These are phyloP conservation scores for Malbranchea cinnamomea DNA, from an alignment of 2,329 filamentous ascomycete species.

Conservation along the genomic window DNA sequence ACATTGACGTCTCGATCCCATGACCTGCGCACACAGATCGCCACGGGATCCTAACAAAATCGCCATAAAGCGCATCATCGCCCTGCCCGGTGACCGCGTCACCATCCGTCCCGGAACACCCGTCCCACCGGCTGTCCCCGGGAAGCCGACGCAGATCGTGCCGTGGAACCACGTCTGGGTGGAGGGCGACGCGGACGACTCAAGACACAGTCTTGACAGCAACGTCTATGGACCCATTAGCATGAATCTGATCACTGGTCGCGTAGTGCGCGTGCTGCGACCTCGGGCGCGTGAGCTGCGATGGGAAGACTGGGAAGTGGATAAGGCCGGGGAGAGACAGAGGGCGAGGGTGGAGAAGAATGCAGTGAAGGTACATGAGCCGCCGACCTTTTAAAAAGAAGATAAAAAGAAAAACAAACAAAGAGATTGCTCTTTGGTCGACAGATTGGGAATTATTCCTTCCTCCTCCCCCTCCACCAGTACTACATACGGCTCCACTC, in stretches of 20 bases:
- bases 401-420: not conserved
- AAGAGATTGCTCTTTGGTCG: not conserved
- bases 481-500: no score
- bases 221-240: slow-evolving; percentile 81
- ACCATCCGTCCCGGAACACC: slow-evolving; percentile 47
- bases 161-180: slow-evolving; percentile 86
- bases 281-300: slow-evolving; percentile 33
- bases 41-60: slow-evolving; percentile 54
- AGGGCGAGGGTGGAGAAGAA: slow-evolving; percentile 20
- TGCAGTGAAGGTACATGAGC: slow-evolving; percentile 22
- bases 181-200: slow-evolving; percentile 64
- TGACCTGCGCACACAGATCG: slow-evolving; percentile 36
- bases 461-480: no score
- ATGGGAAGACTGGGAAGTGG: slow-evolving; percentile 25
- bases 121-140: not conserved
- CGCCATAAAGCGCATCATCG: slow-evolving; percentile 72
- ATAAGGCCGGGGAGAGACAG: slow-evolving; percentile 16
- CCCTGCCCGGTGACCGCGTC: slow-evolving; percentile 63
- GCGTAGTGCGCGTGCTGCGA: slow-evolving; percentile 56
- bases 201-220: slow-evolving; percentile 60
- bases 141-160: slow-evolving; percentile 38
- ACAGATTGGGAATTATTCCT: no score
- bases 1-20: slow-evolving; percentile 5
- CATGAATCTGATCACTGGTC: slow-evolving; percentile 58
- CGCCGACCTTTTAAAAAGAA: slow-evolving; percentile 13